Evolutionary conservation across 176 grass and related monocot genomes (phyloP), one percentile per base, ranked within the genome.

Genomic region (Paspalum vaginatum): DNA sequence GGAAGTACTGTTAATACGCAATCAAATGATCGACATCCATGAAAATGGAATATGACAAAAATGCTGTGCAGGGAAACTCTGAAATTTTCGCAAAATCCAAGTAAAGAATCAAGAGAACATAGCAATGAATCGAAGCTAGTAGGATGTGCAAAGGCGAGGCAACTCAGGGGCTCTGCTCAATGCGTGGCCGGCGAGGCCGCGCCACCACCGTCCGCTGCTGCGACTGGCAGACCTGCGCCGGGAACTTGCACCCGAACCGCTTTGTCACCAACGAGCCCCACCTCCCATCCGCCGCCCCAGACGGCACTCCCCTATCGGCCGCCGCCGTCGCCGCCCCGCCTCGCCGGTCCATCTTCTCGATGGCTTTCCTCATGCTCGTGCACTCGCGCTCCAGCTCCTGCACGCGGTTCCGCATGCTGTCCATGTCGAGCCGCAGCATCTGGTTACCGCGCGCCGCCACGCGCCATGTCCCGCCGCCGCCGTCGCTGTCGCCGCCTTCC

Each of bases 321-420:
- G 54, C 20, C 0, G 57, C 83, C 57, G 27, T 79, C 1, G 54
- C 11, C 0, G 66, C 79, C 0, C 71, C 81, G 18, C 89, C 87
- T 11, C 56, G 80, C 70, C 83, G 80, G 78, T 96, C 91, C 39
- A 99, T 93, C 90, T 81, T 99, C 82, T 90, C 85, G 7, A 99
- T 93, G 42, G 88, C 85, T 62, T 96, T 99, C 78, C 87, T 91
- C 93, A 96, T 96, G n/a, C 72, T 93, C 3, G 84, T 86, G 90
- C 97, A 96, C 79, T 99, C 93, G 40, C 89, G 89, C 79, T 99
- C 97, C 4, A 99, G 88, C 84, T 95, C 97, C 32, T 93, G 93
- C 87, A 99, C 97, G 14, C 97, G 70, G 80, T 46, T 91, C 47
- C 91, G 83, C 97, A 99, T 99, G 78, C 97, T 99, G 71, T 99